Evolutionary conservation across 768 basidiomycete species (phyloP), one percentile per base, ranked within the genome.

Genomic region (Boletus rubescentipes): DNA sequence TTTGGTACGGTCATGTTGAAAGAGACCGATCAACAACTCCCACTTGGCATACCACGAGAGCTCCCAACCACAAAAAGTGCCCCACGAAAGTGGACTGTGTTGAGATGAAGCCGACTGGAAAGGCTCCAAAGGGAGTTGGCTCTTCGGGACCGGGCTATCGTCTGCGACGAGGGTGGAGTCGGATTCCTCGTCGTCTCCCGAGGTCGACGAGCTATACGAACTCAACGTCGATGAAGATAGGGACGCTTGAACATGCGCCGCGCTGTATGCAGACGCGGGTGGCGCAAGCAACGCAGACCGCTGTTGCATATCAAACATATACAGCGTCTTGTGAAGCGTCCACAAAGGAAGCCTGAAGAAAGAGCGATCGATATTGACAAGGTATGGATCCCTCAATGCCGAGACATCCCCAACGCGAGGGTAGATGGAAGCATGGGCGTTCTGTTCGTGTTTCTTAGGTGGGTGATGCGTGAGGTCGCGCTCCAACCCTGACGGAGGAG

Each of bases 261-360:
- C 65, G 59, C 40, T 39, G n/a, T 63, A 57, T n/a, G 61, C 60
- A 43, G 66, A 49, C 44, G 46, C 35, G 35, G 37, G 39, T 15
- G 35, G 29, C 46, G 18, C 21, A 29, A 38, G 29, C 16, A 44
- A 39, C 14, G 43, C 20, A 36, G 49, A 43, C 38, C 57, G 50
- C 20, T 76, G 66, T 41, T 81, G 79, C 62, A 89, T 66, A 57
- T 85, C 82, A 56, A 78, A 78, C 67, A 84, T 75, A 74, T 82
- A 88, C n/a, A 87, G 59, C 37, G 76, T 78, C 73, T 88, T 88
- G 40, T 75, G 70, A 62, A 88, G 81, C 18, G 86, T 87, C 81
- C 85, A 87, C 43, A 82, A 64, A 4, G 83, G 80, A 61, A 83
- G 73, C 32, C 67, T 72, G 54, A 77, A 77, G 60, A 87, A 85